These are phyloP conservation scores for Picochlorum sp. DNA, from an alignment of 139 green algal genomes.

Conservation along the genomic window DNA sequence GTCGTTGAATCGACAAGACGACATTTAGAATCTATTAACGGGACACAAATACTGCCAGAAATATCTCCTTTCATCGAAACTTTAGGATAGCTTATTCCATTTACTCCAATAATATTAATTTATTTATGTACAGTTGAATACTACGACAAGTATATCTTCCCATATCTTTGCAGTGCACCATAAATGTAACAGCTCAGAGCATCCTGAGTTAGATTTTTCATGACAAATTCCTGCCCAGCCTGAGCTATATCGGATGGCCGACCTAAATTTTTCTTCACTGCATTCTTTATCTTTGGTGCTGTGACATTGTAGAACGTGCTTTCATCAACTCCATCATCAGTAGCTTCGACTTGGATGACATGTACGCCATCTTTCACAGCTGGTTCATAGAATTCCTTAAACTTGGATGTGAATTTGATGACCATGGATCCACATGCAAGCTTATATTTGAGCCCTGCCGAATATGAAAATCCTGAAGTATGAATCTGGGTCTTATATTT, in stretches of 20 bases:
- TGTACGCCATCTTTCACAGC: slow-evolving; percentile 15
- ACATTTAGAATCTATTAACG: slow-evolving; percentile 10
- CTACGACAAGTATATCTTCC: slow-evolving; percentile 14
- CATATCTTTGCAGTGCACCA: slow-evolving; percentile 16
- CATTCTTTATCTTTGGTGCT: slow-evolving; percentile 18
- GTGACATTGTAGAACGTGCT: slow-evolving; percentile 4
- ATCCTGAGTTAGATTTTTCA: slow-evolving; percentile 11
- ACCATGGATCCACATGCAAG: slow-evolving; percentile 23
- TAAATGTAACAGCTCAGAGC: slow-evolving; percentile 25
- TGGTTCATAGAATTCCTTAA: slow-evolving; percentile 28
- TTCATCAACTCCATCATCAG: slow-evolving; percentile 5
- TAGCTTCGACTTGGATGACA: slow-evolving; percentile 9
- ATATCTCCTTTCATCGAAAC: background rate
- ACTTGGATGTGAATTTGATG: slow-evolving; percentile 15
- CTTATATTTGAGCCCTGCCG: slow-evolving; percentile 27
- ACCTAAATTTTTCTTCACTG: slow-evolving; percentile 1
- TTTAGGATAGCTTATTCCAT: no score
- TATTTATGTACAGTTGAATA: background rate
- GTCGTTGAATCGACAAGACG: slow-evolving; percentile 22
- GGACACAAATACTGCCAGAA: background rate
- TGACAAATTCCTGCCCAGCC: slow-evolving; percentile 16
- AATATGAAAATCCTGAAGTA: slow-evolving; percentile 25
- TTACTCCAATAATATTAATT: background rate
- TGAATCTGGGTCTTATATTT: slow-evolving; percentile 20
- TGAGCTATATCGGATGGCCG: slow-evolving; percentile 8